Evolutionary conservation across 345 rosid genomes (phyloP).

Genomic region (Camelina hispida): DNA sequence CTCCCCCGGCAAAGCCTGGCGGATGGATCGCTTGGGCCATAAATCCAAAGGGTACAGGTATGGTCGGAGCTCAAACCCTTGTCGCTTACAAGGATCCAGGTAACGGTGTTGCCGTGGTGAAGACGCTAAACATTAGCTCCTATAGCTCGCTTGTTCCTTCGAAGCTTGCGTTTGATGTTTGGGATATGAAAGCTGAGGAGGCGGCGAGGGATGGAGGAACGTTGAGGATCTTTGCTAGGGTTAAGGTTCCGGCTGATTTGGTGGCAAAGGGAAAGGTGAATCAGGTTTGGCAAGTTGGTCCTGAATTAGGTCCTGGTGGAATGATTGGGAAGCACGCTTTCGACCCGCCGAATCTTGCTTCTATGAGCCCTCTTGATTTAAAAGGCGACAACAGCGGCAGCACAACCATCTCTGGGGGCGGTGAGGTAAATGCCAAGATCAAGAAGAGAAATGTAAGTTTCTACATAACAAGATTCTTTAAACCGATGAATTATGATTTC

Average conservation of each 20-base stretch:
- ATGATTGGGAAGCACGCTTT: constrained; percentile 45
- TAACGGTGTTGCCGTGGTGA: constrained; percentile 49
- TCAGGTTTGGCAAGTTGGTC: constrained; percentile 92
- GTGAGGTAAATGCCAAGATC: constrained; percentile 44
- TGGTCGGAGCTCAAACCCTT: constrained; percentile 72
- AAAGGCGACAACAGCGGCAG: constrained; percentile 33
- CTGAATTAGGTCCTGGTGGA: constrained; percentile 40
- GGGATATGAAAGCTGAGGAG: constrained; percentile 67
- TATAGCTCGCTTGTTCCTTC: constrained; percentile 41
- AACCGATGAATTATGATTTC: not conserved
- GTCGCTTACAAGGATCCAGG: constrained; percentile 52
- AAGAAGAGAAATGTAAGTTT: constrained; percentile 67
- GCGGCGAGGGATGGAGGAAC: constrained; percentile 38
- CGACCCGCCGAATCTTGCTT: constrained; percentile 38
- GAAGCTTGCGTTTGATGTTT: constrained; percentile 64
- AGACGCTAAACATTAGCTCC: constrained; percentile 51
- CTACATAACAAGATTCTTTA: not conserved
- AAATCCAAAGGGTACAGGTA: constrained; percentile 67
- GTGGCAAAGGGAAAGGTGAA: constrained; percentile 56
- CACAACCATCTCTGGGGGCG: constrained; percentile 25
- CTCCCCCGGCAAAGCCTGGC: constrained; percentile 52
- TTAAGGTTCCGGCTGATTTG: constrained; percentile 65
- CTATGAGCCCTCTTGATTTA: constrained; percentile 51
- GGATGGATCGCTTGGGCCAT: constrained; percentile 88
- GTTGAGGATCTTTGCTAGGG: constrained; percentile 59